These are phyloP conservation scores for Incumbomyces delicatus DNA, from an alignment of 2,329 filamentous ascomycete species.

Conservation along the genomic window DNA sequence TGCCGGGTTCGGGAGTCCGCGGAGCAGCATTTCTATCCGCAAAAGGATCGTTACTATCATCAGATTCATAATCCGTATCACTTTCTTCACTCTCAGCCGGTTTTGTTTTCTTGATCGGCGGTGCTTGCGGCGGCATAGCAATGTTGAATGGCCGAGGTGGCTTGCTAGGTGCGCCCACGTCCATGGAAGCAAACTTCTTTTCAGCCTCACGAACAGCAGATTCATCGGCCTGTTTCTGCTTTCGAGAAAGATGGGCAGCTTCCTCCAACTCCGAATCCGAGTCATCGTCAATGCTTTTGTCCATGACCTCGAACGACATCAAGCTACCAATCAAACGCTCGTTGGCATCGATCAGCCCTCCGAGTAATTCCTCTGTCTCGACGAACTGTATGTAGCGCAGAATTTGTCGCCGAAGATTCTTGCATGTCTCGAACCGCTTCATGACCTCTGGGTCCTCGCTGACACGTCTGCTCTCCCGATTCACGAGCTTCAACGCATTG, in stretches of 20 bases:
- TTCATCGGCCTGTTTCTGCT: constrained; percentile 16
- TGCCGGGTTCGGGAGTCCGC: constrained; percentile 35
- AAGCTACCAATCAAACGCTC: constrained; percentile 89
- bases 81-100: constrained; percentile 46
- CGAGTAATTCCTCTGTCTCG: constrained; percentile 84
- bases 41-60: constrained; percentile 74
- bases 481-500: constrained; percentile 81
- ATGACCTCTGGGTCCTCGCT: constrained; percentile 72
- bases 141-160: constrained; percentile 37
- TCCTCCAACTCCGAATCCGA: constrained; percentile 54
- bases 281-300: constrained; percentile 53
- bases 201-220: constrained; percentile 23
- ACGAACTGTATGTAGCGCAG: constrained; percentile 88
- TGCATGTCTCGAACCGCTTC: constrained; percentile 75
- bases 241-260: constrained; percentile 33
- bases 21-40: constrained; percentile 65
- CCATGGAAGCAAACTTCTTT: constrained; percentile 37
- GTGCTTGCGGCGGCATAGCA: constrained; percentile 29
- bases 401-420: constrained; percentile 71
- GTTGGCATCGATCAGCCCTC: constrained; percentile 82
- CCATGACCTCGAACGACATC: constrained; percentile 89
- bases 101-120: constrained; percentile 24
- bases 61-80: constrained; percentile 41
- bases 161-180: constrained; percentile 38
- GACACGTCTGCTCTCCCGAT: constrained; percentile 77